These are phyloP conservation scores for Lactarius hengduanensis DNA, from an alignment of 768 basidiomycete species.

Conservation along the genomic window DNA sequence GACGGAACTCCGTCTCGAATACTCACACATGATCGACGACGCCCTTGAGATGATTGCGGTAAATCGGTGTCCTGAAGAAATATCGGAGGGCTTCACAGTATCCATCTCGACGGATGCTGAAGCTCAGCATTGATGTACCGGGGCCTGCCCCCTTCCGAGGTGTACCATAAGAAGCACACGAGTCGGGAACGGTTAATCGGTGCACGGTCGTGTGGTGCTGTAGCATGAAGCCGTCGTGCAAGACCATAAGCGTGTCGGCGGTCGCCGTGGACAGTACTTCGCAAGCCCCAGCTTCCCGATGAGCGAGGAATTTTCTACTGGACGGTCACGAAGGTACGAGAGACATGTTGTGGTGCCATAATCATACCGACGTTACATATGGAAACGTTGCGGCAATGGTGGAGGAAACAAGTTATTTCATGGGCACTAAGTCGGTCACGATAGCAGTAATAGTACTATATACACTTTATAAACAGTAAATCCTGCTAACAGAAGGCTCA, in stretches of 20 bases:
- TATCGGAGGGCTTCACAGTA: background rate
- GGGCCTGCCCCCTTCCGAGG: background rate
- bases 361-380: background rate
- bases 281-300: background rate
- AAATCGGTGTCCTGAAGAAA: background rate
- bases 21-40: slow-evolving; percentile 18
- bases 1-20: slow-evolving; percentile 7
- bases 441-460: no score
- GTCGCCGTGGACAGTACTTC: background rate
- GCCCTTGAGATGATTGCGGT: slow-evolving; percentile 21
- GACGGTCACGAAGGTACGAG: slow-evolving; percentile 14
- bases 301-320: background rate
- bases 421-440: no score
- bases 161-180: background rate
- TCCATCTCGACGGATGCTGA: background rate
- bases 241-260: background rate
- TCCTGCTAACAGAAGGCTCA: no score
- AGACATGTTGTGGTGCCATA: background rate
- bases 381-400: no score
- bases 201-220: background rate
- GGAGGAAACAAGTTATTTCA: no score
- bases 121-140: background rate
- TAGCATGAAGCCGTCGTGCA: background rate
- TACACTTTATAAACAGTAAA: no score
- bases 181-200: background rate